phyloP scores from a whole-genome alignment of 2,329 filamentous ascomycete genomes.

The Fusarium sp. region DNA sequence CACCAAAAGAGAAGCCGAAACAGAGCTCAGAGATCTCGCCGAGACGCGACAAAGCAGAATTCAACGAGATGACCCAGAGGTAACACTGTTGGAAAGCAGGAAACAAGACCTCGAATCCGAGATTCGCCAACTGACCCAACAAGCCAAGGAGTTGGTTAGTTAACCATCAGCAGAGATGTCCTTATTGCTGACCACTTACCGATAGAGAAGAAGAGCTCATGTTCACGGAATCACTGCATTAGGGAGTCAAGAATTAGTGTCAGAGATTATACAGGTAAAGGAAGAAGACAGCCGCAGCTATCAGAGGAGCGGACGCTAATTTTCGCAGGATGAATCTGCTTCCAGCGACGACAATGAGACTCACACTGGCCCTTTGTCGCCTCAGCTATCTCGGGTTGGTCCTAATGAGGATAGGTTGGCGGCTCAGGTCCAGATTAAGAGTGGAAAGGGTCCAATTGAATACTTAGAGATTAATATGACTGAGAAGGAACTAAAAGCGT shows the following conservation, averaged over 20 bases:
- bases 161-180: not conserved
- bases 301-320: not conserved
- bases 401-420: not conserved
- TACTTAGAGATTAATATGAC: not conserved
- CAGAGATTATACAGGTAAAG: not conserved
- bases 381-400: not conserved
- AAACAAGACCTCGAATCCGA: not conserved
- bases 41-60: not conserved
- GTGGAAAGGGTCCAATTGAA: not conserved
- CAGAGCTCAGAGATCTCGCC: not conserved
- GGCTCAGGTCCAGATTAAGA: not conserved
- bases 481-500: not conserved
- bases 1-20: not conserved
- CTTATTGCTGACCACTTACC: not conserved
- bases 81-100: not conserved
- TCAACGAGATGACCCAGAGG: not conserved
- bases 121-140: not conserved
- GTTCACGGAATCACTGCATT: not conserved
- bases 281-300: not conserved
- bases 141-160: not conserved
- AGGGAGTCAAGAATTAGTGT: not conserved
- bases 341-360: not conserved
- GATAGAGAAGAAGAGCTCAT: not conserved
- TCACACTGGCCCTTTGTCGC: not conserved
- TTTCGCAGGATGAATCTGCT: not conserved